Base-by-base conservation (phyloP, 1,284 basidiomycete species). In the Laetiporus sulphureus region DNA sequence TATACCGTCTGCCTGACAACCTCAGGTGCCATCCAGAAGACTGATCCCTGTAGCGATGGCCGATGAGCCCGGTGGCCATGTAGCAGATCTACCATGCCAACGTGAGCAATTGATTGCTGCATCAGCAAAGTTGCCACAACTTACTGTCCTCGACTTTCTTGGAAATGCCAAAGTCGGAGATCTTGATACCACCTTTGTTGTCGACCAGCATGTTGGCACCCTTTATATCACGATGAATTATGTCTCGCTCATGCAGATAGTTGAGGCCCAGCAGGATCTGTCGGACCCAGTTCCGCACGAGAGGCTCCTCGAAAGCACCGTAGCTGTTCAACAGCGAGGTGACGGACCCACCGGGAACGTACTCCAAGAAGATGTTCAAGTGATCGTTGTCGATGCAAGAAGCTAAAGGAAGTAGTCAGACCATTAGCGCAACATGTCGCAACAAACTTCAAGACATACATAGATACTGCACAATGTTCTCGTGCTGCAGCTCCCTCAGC, bases 1-100 rank as follows among this genome's bases (percentile, higher is more conserved):
- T 98, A 94, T 2, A 79, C 77, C 15, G 85, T 94, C 66, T 99
- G 95, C 61, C 96, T 94, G 46, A 99, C 95, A 12, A 97, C 93
- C 61, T 99, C 96, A 0, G 93, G 93, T 0, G 93, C 93, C 93
- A 96, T 97, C 93, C 95, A 98, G 66, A 96, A 98, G 13, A 97
- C 94, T 1, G 92, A 95, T 1, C 95, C 95, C 63, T 98, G 95
- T 15, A 98, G 66, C 1, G 93, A 97, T 0, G 91, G 91, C 3
- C 94, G 74, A 59, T 96, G 86, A 22, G 81, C 75, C 22, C 86
- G 81, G 49, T 83, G 79, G 3, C 80, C 79, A n/a, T 79, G 75
- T 43, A 91, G 65, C 8, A 93, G 71, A 62, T 84, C 90, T 93
- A 48, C 33, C n/a, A 32, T 18, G 23, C 39, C 24, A 46, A 32